These are phyloP conservation scores for Ceratocystis variospora DNA, from an alignment of 2,329 filamentous ascomycete species.

Conservation along the genomic window DNA sequence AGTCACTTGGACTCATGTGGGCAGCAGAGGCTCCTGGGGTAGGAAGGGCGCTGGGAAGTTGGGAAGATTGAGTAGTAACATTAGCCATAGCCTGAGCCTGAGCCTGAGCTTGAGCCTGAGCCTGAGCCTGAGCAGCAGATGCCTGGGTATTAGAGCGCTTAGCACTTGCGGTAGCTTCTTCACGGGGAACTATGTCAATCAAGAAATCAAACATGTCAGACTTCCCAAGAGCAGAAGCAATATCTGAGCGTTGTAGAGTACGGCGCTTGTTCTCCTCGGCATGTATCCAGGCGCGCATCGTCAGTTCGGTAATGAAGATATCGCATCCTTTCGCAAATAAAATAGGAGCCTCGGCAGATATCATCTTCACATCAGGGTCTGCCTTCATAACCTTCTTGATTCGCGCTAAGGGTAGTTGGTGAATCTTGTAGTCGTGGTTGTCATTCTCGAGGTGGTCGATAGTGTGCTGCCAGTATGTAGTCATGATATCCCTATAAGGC, in stretches of 20 bases:
- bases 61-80: background rate
- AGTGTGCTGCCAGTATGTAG: constrained; percentile 98
- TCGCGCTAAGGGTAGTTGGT: constrained; percentile 88
- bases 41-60: background rate
- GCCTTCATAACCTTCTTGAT: constrained; percentile 99
- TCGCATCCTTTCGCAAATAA: constrained; percentile 97
- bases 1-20: constrained; percentile 31
- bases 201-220: constrained; percentile 99
- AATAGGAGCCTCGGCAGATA: constrained; percentile 93
- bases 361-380: constrained; percentile 99
- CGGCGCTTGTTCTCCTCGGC: constrained; percentile 97
- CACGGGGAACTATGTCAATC: constrained; percentile 94
- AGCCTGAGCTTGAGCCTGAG: constrained; percentile 13
- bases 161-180: constrained; percentile 75
- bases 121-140: constrained; percentile 25
- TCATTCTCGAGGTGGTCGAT: constrained; percentile 92
- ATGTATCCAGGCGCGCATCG: constrained; percentile 99
- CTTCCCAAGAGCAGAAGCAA: constrained; percentile 87
- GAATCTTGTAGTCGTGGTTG: constrained; percentile 95
- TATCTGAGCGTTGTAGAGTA: constrained; percentile 88
- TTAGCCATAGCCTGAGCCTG: constrained; percentile 11
- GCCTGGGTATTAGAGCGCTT: constrained; percentile 54
- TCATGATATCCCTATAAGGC: constrained; percentile 90
- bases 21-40: background rate
- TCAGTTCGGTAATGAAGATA: constrained; percentile 97